Evolutionary conservation across 23 red algal species (phyloP).

Genomic region (Gracilaria domingensis): DNA sequence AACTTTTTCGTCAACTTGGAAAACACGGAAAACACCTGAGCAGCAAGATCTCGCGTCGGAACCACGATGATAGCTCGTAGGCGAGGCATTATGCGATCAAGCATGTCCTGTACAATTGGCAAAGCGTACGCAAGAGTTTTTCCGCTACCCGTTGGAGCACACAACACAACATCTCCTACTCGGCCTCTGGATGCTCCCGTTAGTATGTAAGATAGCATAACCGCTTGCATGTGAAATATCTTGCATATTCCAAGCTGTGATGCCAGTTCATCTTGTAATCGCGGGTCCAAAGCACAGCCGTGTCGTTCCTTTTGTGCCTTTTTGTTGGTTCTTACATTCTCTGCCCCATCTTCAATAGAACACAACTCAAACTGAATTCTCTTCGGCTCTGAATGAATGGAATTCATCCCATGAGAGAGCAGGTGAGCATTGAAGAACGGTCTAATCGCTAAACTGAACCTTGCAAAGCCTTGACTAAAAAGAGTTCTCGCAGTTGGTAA

Average conservation of each 20-base stretch:
- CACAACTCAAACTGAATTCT: slow-evolving; percentile 3
- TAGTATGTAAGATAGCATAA: slow-evolving; percentile 43
- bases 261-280: background rate
- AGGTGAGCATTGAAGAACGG: no score
- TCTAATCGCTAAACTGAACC: no score
- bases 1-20: slow-evolving; percentile 19
- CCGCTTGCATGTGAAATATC: slow-evolving; percentile 67
- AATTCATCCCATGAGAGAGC: slow-evolving; percentile 12
- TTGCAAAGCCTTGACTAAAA: no score
- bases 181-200: background rate
- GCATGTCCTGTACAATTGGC: slow-evolving; percentile 67
- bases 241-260: slow-evolving; percentile 17
- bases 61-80: slow-evolving; percentile 84
- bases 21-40: slow-evolving; percentile 77
- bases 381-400: background rate
- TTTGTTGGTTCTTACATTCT: background rate
- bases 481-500: no score
- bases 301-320: no score
- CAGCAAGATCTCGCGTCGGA: slow-evolving; percentile 87
- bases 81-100: slow-evolving; percentile 35
- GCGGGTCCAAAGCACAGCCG: background rate
- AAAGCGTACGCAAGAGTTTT: slow-evolving; percentile 97
- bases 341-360: background rate
- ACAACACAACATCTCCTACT: slow-evolving; percentile 78
- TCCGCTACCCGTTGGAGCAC: slow-evolving; percentile 95